These are phyloP conservation scores for Trifolium fragiferum DNA, from an alignment of 306 rosid species.

Conservation along the genomic window DNA sequence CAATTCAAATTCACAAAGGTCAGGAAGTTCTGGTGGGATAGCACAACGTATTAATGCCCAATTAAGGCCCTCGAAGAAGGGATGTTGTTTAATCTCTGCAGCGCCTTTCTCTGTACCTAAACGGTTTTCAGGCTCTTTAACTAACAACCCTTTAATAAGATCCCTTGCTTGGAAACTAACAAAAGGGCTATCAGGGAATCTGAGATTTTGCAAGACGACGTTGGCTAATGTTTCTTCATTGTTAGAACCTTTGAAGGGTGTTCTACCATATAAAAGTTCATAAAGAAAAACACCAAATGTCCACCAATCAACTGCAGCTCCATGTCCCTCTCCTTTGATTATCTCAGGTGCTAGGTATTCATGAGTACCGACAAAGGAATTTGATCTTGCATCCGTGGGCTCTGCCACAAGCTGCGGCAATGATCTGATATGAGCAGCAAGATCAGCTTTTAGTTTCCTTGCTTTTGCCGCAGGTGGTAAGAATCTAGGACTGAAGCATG, in stretches of 20 bases:
- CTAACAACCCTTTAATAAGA: constrained; percentile 77
- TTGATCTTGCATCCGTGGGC: constrained; percentile 85
- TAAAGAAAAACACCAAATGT: constrained; percentile 89
- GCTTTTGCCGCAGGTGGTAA: constrained; percentile 66
- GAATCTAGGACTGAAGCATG: constrained; percentile 86
- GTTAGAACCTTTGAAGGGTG: constrained; percentile 78
- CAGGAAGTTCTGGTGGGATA: constrained; percentile 81
- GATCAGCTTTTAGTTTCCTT: constrained; percentile 63
- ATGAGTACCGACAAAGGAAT: constrained; percentile 91
- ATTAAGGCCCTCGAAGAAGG: constrained; percentile 84
- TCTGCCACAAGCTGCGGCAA: constrained; percentile 94
- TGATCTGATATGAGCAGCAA: constrained; percentile 62
- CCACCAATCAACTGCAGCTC: constrained; percentile 98
- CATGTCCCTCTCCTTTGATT: constrained; percentile 90
- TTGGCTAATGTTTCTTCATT: constrained; percentile 84
- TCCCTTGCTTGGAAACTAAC: constrained; percentile 80
- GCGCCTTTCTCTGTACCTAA: constrained; percentile 86
- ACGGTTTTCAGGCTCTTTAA: constrained; percentile 81
- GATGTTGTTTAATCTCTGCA: constrained; percentile 88
- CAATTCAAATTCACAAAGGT: constrained; percentile 60
- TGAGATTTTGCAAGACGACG: constrained; percentile 72
- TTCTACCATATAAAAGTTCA: constrained; percentile 78
- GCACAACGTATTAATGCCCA: constrained; percentile 91
- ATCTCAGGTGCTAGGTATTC: constrained; percentile 95
- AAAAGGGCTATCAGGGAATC: constrained; percentile 71